A percentile compares a stretch with the other conserved stretches of the same genome.
phyloP scores from a whole-genome alignment of 2,329 filamentous ascomycete species.

The Fonsecaea pedrosoi region DNA sequence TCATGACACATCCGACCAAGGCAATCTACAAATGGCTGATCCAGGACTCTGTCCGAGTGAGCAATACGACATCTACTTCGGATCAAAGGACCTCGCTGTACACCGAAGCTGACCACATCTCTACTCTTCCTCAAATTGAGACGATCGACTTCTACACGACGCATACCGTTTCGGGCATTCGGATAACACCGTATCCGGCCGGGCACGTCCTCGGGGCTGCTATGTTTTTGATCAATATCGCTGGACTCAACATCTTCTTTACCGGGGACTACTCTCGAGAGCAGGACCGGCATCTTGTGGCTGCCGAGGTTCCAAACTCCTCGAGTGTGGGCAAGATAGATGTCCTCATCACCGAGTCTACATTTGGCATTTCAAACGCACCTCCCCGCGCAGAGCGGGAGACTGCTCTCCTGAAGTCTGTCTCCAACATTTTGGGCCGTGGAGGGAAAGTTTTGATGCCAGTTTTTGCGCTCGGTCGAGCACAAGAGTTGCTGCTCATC shows the following conservation, averaged over 20 bases:
- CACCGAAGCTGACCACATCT: constrained; percentile 92
- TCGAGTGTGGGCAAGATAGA: constrained; percentile 83
- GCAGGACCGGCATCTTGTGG: constrained; percentile 93
- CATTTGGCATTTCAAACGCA: constrained; percentile 93
- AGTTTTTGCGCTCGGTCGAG: constrained; percentile 90
- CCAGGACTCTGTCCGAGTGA: constrained; percentile 92
- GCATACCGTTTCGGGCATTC: constrained; percentile 93
- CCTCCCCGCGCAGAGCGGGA: constrained; percentile 90
- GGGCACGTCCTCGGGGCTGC: constrained; percentile 97
- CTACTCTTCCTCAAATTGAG: constrained; percentile 92
- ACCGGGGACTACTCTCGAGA: constrained; percentile 97
- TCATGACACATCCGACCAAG: constrained; percentile 99
- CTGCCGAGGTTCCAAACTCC: constrained; percentile 76
- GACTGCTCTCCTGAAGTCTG: constrained; percentile 91
- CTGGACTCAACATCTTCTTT: constrained; percentile 94
- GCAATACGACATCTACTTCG: constrained; percentile 68
- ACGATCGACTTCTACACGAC: constrained; percentile 98
- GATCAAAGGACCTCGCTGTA: constrained; percentile 75
- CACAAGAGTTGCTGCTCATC: constrained; percentile 92
- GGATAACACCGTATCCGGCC: constrained; percentile 94
- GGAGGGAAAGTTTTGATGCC: constrained; percentile 93
- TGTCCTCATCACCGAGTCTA: constrained; percentile 96
- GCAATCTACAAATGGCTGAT: constrained; percentile 99
- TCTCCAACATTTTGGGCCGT: constrained; percentile 87
- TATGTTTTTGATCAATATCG: constrained; percentile 98